These are phyloP conservation scores for Digitaria exilis DNA, from an alignment of 202 grass and related monocot genomes.

Conservation along the genomic window DNA sequence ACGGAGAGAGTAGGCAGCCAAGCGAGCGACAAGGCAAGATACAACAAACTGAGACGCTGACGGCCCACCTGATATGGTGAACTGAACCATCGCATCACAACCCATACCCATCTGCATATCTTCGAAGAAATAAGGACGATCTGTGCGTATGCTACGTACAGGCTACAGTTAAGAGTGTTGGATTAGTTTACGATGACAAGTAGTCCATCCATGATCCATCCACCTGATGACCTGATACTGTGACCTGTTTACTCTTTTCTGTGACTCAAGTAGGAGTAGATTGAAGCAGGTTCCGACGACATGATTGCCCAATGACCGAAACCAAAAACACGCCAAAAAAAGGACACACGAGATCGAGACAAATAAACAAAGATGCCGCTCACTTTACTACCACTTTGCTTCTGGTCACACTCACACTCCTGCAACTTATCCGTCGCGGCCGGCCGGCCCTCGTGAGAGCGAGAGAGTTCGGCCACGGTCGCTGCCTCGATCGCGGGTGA, in stretches of 20 bases:
- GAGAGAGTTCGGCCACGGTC: background rate
- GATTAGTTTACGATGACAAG: background rate
- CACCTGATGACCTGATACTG: background rate
- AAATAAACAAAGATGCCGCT: background rate
- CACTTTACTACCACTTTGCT: background rate
- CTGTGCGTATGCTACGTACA: background rate
- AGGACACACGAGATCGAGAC: background rate
- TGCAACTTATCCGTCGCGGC: background rate
- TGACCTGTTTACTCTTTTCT: background rate
- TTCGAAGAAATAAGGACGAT: too few relatives aligned
- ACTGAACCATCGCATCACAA: background rate
- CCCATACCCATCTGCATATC: too few relatives aligned
- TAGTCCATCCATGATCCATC: background rate
- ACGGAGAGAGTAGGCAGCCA: too few relatives aligned
- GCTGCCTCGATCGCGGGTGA: background rate
- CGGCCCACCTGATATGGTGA: background rate
- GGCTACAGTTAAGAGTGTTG: background rate
- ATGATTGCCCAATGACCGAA: slow-evolving; percentile 10
- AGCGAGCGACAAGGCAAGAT: background rate
- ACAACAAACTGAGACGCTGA: background rate
- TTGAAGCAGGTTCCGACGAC: background rate
- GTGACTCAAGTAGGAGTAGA: background rate
- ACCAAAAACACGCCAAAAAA: background rate
- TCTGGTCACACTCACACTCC: background rate
- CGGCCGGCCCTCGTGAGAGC: too few relatives aligned